phyloP scores from a whole-genome alignment of 2,329 filamentous ascomycete species.

The Hyphodiscus sp. region DNA sequence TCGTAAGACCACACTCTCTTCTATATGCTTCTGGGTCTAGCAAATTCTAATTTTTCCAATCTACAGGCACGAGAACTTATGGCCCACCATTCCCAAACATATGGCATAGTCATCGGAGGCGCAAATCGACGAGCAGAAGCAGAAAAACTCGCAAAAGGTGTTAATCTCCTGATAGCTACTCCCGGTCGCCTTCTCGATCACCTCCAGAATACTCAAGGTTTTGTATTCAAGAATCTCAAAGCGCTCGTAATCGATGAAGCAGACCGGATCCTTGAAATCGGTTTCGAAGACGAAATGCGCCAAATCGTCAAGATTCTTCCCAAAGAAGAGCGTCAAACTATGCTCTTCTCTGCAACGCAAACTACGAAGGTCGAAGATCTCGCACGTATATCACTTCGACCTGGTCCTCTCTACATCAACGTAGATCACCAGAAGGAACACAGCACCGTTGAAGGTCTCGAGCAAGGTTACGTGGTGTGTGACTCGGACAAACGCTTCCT shows the following conservation, averaged over 20 bases:
- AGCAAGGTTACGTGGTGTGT: constrained; percentile 93
- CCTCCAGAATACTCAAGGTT: constrained; percentile 83
- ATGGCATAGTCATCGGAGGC: constrained; percentile 92
- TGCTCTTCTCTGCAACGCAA: constrained; percentile 98
- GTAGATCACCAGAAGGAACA: constrained; percentile 86
- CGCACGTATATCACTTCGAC: constrained; percentile 83
- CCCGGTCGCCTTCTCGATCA: constrained; percentile 91
- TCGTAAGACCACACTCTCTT: constrained; percentile 45
- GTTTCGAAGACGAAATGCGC: constrained; percentile 98
- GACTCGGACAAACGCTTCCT: constrained; percentile 92
- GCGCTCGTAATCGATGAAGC: constrained; percentile 94
- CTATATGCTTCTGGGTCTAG: too few species aligned
- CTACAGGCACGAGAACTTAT: constrained; percentile 62
- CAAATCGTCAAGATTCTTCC: constrained; percentile 93
- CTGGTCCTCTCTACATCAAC: constrained; percentile 93
- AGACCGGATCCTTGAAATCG: constrained; percentile 91
- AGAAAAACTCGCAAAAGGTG: constrained; percentile 88
- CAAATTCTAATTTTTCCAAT: too few species aligned
- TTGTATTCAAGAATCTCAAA: constrained; percentile 87
- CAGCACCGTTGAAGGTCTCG: constrained; percentile 86
- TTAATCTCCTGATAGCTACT: constrained; percentile 91
- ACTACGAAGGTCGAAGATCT: constrained; percentile 98
- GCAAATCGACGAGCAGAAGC: constrained; percentile 87
- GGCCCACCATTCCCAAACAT: constrained; percentile 88
- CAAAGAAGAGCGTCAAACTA: constrained; percentile 81